Conservation (phyloP, 2,329 filamentous ascomycete genomes). For the Fusarium papillatum region DNA sequence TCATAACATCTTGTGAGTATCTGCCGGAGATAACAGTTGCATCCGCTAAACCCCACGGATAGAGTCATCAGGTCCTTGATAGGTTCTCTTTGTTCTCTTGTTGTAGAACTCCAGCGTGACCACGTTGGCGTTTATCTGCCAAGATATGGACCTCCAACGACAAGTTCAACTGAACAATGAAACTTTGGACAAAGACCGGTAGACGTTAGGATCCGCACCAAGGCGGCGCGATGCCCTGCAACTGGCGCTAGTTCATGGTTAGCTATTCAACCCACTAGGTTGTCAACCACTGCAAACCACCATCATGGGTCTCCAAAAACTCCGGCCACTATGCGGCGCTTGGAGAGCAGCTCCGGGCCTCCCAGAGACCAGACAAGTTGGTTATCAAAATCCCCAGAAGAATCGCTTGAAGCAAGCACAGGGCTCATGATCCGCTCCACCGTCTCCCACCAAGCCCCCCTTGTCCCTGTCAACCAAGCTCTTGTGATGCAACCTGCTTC, state of each 20-base stretch:
- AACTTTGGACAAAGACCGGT: neutral
- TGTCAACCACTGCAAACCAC: slow-evolving; percentile 5
- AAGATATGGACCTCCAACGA: neutral
- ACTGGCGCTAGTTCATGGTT: slow-evolving; percentile 4
- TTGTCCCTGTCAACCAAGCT: slow-evolving; percentile 16
- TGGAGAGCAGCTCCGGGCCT: slow-evolving; percentile 1
- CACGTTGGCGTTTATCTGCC: neutral
- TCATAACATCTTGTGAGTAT: neutral
- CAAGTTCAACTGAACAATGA: neutral
- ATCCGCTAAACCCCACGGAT: neutral
- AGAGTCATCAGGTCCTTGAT: neutral
- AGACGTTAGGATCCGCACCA: neutral
- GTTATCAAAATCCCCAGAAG: slow-evolving; percentile 18
- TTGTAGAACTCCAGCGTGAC: neutral
- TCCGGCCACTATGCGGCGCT: neutral
- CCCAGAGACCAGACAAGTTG: slow-evolving; percentile 5
- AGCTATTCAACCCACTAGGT: slow-evolving; percentile 6
- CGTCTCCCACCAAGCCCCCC: neutral
- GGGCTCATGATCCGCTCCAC: slow-evolving; percentile 17
- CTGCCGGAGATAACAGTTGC: neutral
- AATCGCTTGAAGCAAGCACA: slow-evolving; percentile 7
- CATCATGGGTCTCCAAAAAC: slow-evolving; percentile 8
- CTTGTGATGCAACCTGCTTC: slow-evolving; percentile 13
- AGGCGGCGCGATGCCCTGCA: slow-evolving; percentile 6
- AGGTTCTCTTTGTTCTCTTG: neutral